Conservation (phyloP, 306 rosid species). For the Quercus dentata region DNA sequence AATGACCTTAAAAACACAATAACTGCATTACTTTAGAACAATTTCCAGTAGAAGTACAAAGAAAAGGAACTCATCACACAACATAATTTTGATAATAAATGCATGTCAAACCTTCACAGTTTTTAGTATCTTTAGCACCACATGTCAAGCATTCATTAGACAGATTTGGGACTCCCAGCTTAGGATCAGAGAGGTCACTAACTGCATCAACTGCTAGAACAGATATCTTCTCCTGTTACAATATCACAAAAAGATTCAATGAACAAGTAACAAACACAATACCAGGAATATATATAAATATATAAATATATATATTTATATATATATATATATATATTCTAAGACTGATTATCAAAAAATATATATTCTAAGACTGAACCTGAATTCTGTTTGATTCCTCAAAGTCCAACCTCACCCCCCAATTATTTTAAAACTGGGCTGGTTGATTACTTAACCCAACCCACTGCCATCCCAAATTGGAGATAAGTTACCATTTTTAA, state of each 20-base stretch:
- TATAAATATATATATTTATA: too few relatives aligned
- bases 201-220: conserved; percentile 44
- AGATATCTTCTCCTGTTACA: conserved; percentile 61
- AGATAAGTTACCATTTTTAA: not conserved
- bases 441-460: not conserved
- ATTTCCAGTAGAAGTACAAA: conserved; percentile 7
- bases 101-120: conserved; percentile 68
- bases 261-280: too few relatives aligned
- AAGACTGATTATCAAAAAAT: not conserved
- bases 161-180: conserved; percentile 83
- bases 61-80: conserved; percentile 17
- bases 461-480: not conserved
- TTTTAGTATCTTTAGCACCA: conserved; percentile 47
- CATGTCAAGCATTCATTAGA: conserved; percentile 72
- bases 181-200: conserved; percentile 70
- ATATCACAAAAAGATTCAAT: conserved; percentile 1
- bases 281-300: not conserved
- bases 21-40: conserved; percentile 23
- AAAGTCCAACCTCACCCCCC: too few relatives aligned
- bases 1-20: conserved; percentile 69
- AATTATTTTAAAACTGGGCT: not conserved
- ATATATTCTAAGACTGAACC: not conserved
- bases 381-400: not conserved
- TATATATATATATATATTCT: not conserved
- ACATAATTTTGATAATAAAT: conserved; percentile 14